Conservation (phyloP, 2,329 filamentous ascomycete genomes). For the Colletotrichum sp. region DNA sequence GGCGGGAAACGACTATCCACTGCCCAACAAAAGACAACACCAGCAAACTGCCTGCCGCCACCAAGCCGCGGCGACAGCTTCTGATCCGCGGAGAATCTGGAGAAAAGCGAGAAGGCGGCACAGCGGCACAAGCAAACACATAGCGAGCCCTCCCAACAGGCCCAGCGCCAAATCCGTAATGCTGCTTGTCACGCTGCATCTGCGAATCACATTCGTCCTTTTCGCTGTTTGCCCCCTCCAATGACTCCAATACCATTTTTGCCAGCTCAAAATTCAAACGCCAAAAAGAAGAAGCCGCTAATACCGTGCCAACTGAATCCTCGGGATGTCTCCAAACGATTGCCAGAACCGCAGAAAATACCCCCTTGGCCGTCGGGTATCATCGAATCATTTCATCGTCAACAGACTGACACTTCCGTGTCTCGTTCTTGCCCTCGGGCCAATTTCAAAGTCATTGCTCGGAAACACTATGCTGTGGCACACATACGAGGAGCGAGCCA, state of each 20-base stretch:
- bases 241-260: not conserved
- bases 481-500: not conserved
- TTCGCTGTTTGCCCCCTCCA: not conserved
- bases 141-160: not conserved
- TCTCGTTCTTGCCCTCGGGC: not conserved
- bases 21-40: not conserved
- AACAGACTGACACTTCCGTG: not conserved
- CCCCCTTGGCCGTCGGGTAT: not conserved
- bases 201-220: not conserved
- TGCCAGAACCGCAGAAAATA: not conserved
- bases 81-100: not conserved
- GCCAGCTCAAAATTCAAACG: not conserved
- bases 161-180: not conserved
- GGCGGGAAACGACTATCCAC: not conserved
- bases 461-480: not conserved
- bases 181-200: not conserved
- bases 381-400: not conserved
- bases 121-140: not conserved
- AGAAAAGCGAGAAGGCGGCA: not conserved
- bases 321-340: not conserved
- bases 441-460: not conserved
- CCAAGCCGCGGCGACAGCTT: not conserved
- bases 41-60: not conserved
- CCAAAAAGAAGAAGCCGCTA: not conserved
- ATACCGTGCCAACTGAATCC: not conserved